Conservation (phyloP, 1,139 yeast species). For the Kodamaea sp. region DNA sequence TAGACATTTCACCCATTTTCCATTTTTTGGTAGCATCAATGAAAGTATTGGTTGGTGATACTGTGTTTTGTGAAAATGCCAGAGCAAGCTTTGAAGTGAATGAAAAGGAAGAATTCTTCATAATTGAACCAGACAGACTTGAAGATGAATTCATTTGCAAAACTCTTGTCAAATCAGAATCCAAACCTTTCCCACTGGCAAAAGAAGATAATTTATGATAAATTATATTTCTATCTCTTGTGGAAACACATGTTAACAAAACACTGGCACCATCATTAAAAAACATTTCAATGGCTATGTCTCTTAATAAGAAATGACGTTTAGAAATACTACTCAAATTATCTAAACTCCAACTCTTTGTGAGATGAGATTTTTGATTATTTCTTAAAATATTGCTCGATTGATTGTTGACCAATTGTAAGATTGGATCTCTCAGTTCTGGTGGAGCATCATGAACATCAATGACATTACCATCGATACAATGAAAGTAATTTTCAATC, state of each 20-base stretch:
- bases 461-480: conserved; percentile 56
- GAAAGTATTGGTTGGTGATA: conserved; percentile 20
- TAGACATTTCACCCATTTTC: conserved; percentile 73
- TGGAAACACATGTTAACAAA: conserved; percentile 53
- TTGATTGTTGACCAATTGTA: conserved; percentile 51
- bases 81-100: conserved; percentile 34
- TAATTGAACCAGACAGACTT: conserved; percentile 8
- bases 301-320: conserved; percentile 69
- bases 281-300: conserved; percentile 74
- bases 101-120: conserved; percentile 16
- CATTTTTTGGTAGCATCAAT: conserved; percentile 62
- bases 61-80: conserved; percentile 28
- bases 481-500: conserved; percentile 65
- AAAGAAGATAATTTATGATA: conserved; percentile 45
- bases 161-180: conserved; percentile 50
- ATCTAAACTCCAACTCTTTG: conserved; percentile 53
- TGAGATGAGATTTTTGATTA: conserved; percentile 36
- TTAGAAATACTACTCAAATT: conserved; percentile 62
- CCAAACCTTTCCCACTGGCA: conserved; percentile 47
- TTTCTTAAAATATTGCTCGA: conserved; percentile 19
- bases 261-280: conserved; percentile 70
- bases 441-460: conserved; percentile 65
- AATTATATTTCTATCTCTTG: conserved; percentile 53
- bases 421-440: conserved; percentile 60
- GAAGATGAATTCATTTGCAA: conserved; percentile 33